phyloP scores from a whole-genome alignment of 768 basidiomycete genomes.

The Macrolepiota dolichaula region DNA sequence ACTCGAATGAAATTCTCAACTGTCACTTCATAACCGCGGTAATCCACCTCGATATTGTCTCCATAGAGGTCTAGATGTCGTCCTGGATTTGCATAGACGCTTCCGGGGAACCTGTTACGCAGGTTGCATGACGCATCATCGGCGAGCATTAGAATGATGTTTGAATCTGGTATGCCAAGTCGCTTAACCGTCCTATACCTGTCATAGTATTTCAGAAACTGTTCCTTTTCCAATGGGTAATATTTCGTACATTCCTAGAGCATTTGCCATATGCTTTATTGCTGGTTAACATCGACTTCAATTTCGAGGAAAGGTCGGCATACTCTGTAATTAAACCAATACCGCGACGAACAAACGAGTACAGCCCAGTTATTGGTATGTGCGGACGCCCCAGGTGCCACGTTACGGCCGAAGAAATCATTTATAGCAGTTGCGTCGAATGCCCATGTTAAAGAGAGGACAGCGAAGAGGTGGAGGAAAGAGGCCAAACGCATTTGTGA shows the following conservation, averaged over 20 bases:
- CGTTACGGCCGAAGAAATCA: conserved; percentile 45
- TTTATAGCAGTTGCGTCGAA: conserved; percentile 35
- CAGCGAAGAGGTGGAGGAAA: conserved; percentile 11
- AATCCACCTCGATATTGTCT: conserved; percentile 96
- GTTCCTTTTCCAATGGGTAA: background rate
- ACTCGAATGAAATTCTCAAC: conserved; percentile 95
- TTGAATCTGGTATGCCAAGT: conserved; percentile 95
- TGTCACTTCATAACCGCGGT: conserved; percentile 96
- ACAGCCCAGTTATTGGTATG: conserved; percentile 99
- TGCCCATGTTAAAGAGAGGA: conserved; percentile 19
- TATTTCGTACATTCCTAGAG: conserved; percentile 82
- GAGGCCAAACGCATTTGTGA: conserved; percentile 6
- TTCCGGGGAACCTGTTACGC: conserved; percentile 88
- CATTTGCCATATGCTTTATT: conserved; percentile 93
- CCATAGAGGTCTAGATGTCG: conserved; percentile 88
- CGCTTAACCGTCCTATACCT: conserved; percentile 99
- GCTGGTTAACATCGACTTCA: conserved; percentile 1
- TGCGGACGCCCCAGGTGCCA: conserved; percentile 25
- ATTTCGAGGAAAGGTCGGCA: conserved; percentile 22
- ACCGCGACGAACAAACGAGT: conserved; percentile 87
- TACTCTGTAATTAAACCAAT: conserved; percentile 99
- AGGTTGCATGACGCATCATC: conserved; percentile 95
- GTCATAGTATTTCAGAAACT: background rate
- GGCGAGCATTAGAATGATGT: conserved; percentile 98
- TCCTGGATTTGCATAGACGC: conserved; percentile 87